Base-by-base conservation (phyloP, 306 rosid genomes). In the Echinosophora koreensis region DNA sequence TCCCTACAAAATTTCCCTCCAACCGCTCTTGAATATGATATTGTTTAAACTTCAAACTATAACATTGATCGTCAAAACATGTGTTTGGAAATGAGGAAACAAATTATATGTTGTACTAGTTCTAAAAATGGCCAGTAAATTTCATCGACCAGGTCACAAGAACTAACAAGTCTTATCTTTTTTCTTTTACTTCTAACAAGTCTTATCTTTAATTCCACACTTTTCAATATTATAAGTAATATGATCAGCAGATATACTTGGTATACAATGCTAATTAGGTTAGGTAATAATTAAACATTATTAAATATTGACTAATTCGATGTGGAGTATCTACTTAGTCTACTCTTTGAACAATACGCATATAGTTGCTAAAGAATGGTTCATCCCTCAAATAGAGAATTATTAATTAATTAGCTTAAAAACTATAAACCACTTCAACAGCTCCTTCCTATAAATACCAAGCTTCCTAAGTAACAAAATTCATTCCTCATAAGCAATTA, bases 291-390 rank as follows among this genome's bases (percentile, higher is more conserved):
- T 44, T 9, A 9, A 44, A 44, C 50, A 47, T 47, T 22, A 22
- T 22, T 22, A 22, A 22, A 0, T 47, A 4, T 14, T 13, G 6
- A 1, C 46, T 47, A 12, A 11, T 12, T 46, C 2, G 50, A 55
- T 2, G 60, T 6, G 28, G 60, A 59, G 30, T 14, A 30, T 32
- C 0, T 16, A 14, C 58, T n/a, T 52, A 52, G 9, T 59, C 34
- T 59, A 59, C 12, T 28, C 30, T 37, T 2, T 52, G 15, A 65
- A 59, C 39, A 17, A 59, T 32, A 14, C 0, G 2, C 38, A 16
- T 35, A 8, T 12, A 55, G 69, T 63, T 28, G 69, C 73, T 42
- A 42, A 44, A 71, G 59, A 80, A 54, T 42, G 68, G 32, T 62
- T 71, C 78, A 18, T 3, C 12, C 16, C 2, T n/a, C 12, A 38